Conservation (phyloP, 345 rosid species). For the Ceriops decandra region DNA sequence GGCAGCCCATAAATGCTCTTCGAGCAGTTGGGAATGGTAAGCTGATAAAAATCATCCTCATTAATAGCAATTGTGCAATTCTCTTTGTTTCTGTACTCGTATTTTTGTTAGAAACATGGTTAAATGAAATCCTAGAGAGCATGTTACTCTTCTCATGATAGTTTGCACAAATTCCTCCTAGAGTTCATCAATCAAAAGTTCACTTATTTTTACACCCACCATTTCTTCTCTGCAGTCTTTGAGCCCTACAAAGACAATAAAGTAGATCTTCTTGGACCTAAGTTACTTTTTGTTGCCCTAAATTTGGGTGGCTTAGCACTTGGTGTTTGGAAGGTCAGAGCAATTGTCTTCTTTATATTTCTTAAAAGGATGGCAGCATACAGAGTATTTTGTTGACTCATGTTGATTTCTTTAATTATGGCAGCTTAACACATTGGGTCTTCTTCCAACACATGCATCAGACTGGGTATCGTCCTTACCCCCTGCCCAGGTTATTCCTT, state of each 20-base stretch:
- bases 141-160: not conserved
- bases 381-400: not conserved
- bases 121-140: not conserved
- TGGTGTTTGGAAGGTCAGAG: constrained; percentile 95
- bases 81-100: not conserved
- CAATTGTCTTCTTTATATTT: constrained; percentile 3
- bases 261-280: constrained; percentile 89
- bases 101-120: not conserved
- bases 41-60: constrained; percentile 2
- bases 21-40: constrained; percentile 97
- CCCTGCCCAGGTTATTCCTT: constrained; percentile 76
- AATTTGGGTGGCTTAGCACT: constrained; percentile 88
- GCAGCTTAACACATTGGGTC: constrained; percentile 96
- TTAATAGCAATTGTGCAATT: not conserved
- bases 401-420: constrained; percentile 20
- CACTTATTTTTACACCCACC: not conserved
- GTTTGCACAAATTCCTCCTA: not conserved
- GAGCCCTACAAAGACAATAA: constrained; percentile 94
- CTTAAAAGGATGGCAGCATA: not conserved
- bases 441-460: constrained; percentile 97
- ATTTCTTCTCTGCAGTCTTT: constrained; percentile 55
- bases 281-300: constrained; percentile 85
- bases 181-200: not conserved
- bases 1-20: constrained; percentile 97
- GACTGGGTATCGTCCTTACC: constrained; percentile 98